Percentiles rank a stretch among this genome's conserved stretches.
Evolutionary conservation across 1,139 yeast genomes (phyloP).

Genomic region (Spencermartinsiella ligniputridi): DNA sequence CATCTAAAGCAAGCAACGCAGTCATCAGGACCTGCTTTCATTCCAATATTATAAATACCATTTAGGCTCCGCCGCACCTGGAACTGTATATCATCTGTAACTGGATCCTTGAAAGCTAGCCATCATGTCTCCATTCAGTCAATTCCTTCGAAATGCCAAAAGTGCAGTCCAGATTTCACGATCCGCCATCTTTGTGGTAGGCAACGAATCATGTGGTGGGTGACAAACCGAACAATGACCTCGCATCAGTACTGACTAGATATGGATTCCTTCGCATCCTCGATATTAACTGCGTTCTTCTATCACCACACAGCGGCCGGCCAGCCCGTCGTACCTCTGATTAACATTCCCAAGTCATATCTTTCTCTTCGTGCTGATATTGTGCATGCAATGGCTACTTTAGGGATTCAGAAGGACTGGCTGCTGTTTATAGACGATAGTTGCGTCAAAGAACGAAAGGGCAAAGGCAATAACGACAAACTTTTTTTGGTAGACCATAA

Average conservation of each 20-base stretch:
- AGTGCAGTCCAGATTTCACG: background rate
- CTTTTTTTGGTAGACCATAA: slow-evolving; percentile 82
- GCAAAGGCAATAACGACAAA: slow-evolving; percentile 28
- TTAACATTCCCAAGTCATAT: slow-evolving; percentile 68
- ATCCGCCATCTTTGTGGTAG: slow-evolving; percentile 51
- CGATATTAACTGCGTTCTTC: slow-evolving; percentile 67
- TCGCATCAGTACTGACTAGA: slow-evolving; percentile 36
- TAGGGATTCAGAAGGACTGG: slow-evolving; percentile 45
- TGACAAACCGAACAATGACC: background rate
- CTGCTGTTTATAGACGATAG: slow-evolving; percentile 67
- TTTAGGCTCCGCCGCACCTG: too few species aligned
- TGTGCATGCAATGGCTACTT: slow-evolving; percentile 45
- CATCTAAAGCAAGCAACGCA: too few species aligned
- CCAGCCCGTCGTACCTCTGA: slow-evolving; percentile 50
- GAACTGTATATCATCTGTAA: too few species aligned
- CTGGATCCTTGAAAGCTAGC: background rate
- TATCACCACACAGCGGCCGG: slow-evolving; percentile 27
- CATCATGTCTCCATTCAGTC: background rate
- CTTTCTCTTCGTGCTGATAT: slow-evolving; percentile 70
- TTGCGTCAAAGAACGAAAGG: slow-evolving; percentile 6
- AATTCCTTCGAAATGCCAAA: background rate
- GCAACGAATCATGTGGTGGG: slow-evolving; percentile 67
- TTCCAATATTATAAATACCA: too few species aligned
- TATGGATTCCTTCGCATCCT: slow-evolving; percentile 77
- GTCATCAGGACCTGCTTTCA: too few species aligned